Conservation (phyloP, 164 flowering plant genomes). For the Macadamia integrifolia region DNA sequence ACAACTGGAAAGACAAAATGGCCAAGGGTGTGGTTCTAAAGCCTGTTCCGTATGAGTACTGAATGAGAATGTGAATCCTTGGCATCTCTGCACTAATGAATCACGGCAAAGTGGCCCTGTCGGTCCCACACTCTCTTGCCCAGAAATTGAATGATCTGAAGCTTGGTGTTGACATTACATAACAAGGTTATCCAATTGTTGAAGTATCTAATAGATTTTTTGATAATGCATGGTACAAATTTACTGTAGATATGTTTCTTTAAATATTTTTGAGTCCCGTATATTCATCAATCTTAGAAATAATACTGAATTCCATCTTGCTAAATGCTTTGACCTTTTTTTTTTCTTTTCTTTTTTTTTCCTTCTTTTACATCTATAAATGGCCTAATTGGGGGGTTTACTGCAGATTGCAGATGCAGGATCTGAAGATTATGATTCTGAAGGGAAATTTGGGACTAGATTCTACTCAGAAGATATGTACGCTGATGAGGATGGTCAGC, state of each 20-base stretch:
- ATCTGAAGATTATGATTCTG: constrained; percentile 44
- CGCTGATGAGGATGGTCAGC: constrained; percentile 72
- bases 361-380: too few relatives aligned
- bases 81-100: background rate
- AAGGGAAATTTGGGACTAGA: constrained; percentile 34
- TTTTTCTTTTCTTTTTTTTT: too few relatives aligned
- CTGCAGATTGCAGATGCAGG: constrained; percentile 47
- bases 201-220: too few relatives aligned
- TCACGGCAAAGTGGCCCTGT: background rate
- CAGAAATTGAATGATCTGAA: too few relatives aligned
- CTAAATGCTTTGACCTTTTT: background rate
- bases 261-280: background rate
- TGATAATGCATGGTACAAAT: too few relatives aligned
- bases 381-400: background rate
- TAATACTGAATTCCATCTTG: background rate
- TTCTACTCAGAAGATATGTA: constrained; percentile 55
- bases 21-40: background rate
- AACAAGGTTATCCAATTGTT: too few relatives aligned
- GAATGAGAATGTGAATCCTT: background rate
- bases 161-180: too few relatives aligned
- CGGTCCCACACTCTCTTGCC: too few relatives aligned
- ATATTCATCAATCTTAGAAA: background rate
- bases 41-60: too few relatives aligned
- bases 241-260: background rate
- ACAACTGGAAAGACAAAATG: background rate